These are phyloP conservation scores for Ceratocystis papillata DNA, from an alignment of 2,329 filamentous ascomycete species.

Conservation along the genomic window DNA sequence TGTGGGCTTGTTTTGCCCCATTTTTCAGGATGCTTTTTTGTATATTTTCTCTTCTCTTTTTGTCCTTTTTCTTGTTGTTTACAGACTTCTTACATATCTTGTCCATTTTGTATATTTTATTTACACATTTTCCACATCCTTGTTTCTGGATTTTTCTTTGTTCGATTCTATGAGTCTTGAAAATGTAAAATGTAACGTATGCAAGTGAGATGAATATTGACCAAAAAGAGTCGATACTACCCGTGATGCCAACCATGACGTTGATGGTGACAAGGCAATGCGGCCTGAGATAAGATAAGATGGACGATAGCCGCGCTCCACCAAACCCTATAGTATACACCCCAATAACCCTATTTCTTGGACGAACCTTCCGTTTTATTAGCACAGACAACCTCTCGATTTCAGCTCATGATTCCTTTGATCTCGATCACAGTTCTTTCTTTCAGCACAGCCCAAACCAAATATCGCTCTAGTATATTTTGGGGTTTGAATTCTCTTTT, in stretches of 20 bases:
- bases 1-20: conserved; percentile 6
- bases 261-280: neutral
- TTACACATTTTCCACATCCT: conserved; percentile 13
- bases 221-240: neutral
- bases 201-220: too few relatives aligned
- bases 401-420: too few relatives aligned
- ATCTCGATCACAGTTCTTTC: too few relatives aligned
- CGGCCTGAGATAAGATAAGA: neutral
- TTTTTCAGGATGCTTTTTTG: neutral
- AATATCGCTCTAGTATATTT: too few relatives aligned
- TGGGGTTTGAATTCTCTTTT: neutral
- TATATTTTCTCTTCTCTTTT: conserved; percentile 8
- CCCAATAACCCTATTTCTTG: too few relatives aligned
- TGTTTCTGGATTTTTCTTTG: neutral
- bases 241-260: neutral
- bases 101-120: conserved; percentile 13
- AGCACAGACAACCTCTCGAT: too few relatives aligned
- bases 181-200: too few relatives aligned
- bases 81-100: conserved; percentile 6
- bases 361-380: too few relatives aligned
- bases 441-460: too few relatives aligned
- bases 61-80: conserved; percentile 3
- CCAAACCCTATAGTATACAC: too few relatives aligned
- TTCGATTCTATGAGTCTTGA: too few relatives aligned
- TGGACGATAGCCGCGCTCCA: neutral